phyloP scores from a whole-genome alignment of 331 rosid genomes.

The Telfairia occidentalis region DNA sequence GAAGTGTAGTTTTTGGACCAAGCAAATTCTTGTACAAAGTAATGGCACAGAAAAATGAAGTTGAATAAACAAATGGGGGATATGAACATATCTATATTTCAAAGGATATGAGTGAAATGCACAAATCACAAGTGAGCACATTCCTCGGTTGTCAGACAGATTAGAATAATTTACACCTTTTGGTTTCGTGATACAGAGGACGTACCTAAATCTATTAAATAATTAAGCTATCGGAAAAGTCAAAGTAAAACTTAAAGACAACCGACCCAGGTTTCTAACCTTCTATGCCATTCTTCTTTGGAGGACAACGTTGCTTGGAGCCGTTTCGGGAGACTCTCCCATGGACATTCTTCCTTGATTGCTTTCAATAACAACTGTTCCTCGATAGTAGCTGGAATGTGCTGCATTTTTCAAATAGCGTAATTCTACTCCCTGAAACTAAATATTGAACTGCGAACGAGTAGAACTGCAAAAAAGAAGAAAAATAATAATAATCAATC shows the following conservation, averaged over 20 bases:
- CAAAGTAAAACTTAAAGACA: not conserved
- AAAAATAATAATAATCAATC: not conserved
- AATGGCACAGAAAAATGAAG: not conserved
- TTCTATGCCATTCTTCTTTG: constrained; percentile 80
- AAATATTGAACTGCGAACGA: not conserved
- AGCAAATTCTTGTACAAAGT: not conserved
- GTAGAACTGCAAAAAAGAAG: not conserved
- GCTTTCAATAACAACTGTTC: constrained; percentile 62
- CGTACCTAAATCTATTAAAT: not conserved
- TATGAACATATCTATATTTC: not conserved
- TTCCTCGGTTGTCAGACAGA: not conserved
- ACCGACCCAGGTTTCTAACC: constrained; percentile 24
- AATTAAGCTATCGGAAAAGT: not conserved
- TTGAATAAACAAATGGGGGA: not conserved
- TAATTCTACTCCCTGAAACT: constrained; percentile 18
- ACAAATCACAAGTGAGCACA: not conserved
- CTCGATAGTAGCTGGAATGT: constrained; percentile 41
- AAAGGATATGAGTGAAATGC: not conserved
- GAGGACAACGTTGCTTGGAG: constrained; percentile 61
- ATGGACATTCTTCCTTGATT: constrained; percentile 63
- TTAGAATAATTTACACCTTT: not conserved
- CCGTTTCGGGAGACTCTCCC: constrained; percentile 79
- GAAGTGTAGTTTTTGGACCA: not conserved
- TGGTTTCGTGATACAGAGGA: not conserved
- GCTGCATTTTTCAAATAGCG: constrained; percentile 51